Base-by-base conservation (phyloP, 768 basidiomycete genomes). In the Boletus tylopilopsis region DNA sequence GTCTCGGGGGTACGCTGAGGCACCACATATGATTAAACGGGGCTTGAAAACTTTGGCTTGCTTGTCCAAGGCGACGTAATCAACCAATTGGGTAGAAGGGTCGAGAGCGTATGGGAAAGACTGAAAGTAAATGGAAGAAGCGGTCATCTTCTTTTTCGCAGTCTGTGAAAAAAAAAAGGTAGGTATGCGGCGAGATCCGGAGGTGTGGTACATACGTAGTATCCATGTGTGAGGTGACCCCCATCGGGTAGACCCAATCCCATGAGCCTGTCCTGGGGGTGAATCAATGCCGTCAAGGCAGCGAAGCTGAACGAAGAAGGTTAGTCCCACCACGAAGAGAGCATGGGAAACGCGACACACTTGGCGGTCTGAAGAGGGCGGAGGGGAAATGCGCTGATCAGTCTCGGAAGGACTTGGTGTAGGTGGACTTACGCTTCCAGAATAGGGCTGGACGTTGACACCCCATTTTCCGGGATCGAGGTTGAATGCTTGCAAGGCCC, bases 81-180 rank as follows among this genome's bases (percentile, higher is more conserved):
- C 94, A 59, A 99, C 82, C 57, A 95, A 78, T 66, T 96, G 87
- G 47, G 86, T 89, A 37, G 82, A 72, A 41, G 88, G 85, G 63
- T 85, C 80, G 50, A 94, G 84, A 41, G 79, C 83, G 62, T 98
- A 99, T 39, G 96, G 95, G 66, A 96, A 78, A 32, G 96, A 96
- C 68, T 98, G 94, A 87, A 98, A 99, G 78, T 98, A 98, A 75
- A 99, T 97, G 18, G 96, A 98, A 21, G 95, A 98, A 30, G 96
- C 92, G 29, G 96, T 97, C 85, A 99, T 98, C 74, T 99, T 98
- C 79, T 97, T 96, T 77, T 98, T 98, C 51, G 93, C 91, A 49
- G 93, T 95, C 89, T 91, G 60, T 16, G 39, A 29, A 36, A 29
- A 51, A 19, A 57, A 18, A 52, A 6, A 30, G 29, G 46, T 34